Evolutionary conservation across 768 basidiomycete genomes (phyloP).

Genomic region (Leccinum broughii): DNA sequence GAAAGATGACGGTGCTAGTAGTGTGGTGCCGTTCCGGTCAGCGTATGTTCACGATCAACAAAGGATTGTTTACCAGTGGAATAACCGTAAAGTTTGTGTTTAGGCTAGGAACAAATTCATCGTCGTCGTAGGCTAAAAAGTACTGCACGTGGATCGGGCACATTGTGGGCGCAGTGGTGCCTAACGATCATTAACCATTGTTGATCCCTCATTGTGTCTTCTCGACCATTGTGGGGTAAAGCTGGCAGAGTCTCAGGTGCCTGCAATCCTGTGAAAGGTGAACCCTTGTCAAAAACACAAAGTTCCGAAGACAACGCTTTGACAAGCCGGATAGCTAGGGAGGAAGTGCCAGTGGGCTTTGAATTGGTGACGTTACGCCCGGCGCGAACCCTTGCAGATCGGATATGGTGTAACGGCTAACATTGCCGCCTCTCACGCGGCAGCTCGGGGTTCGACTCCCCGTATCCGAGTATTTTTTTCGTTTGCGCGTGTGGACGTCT

Average conservation of each 20-base stretch:
- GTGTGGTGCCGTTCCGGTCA: background rate
- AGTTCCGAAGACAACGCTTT: background rate
- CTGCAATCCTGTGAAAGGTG: background rate
- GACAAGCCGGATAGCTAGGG: background rate
- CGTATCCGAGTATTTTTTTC: constrained; percentile 12
- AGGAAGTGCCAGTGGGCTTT: background rate
- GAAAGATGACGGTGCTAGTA: background rate
- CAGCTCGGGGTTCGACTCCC: constrained; percentile 41
- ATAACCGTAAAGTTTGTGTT: background rate
- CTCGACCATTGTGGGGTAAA: background rate
- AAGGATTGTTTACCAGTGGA: background rate
- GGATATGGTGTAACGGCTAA: constrained; percentile 69
- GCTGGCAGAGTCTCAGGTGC: background rate
- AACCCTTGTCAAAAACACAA: background rate
- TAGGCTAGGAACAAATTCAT: background rate
- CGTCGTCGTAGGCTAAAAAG: background rate
- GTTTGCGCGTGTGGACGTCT: too few species aligned
- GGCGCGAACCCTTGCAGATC: constrained; percentile 4
- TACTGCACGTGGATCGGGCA: background rate
- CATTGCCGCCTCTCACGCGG: constrained; percentile 64
- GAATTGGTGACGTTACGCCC: background rate
- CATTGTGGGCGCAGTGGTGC: background rate
- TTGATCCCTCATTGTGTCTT: background rate
- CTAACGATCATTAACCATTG: background rate
- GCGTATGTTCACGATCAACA: background rate